Base-by-base conservation (phyloP, 2,329 filamentous ascomycete genomes). In the Alternaria arbusti region DNA sequence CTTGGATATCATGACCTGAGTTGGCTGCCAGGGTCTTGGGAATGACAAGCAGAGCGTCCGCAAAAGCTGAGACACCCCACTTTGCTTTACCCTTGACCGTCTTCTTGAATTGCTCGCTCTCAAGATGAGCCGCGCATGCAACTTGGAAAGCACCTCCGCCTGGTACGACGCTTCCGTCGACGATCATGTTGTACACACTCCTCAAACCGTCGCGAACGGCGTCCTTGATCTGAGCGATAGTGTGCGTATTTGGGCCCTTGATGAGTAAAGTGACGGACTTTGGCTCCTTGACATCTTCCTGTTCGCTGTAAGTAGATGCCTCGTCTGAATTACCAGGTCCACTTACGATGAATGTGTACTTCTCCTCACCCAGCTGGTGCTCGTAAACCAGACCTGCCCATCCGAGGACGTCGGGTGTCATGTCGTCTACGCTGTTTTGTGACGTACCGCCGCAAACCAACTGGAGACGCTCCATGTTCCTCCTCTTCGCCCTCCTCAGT, bases 111-210 rank as follows among this genome's bases (percentile, higher is more conserved):
- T 87, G 88, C 75, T 97, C 93, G 69, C 93, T 94, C 79, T 91
- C 91, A 66, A 99, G 86, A 81, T 97, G 94, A 50, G 90, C 87
- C 23, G 94, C 93, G 73, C 93, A 97, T 30, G 96, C 94, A 49
- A 99, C 90, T 82, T 99, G 96, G 89, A 97, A 99, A 54, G 96
- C 93, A 74, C 96, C 96, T 61, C 90, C 96, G 62, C 96, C 96
- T 2, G 96, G 96, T 25, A 99, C 93, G 20, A 99, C 96, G 71
- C 92, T 95, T 82, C 91, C 89, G 80, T 99, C 96, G n/a, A 98
- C 95, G 80, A 99, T 98, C 86, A 97, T 97, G 86, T 99, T 99
- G 88, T 97, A 98, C 54, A 98, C 96, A 79, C 93, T 97, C 77
- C 96, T 89, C 71, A 99, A 87, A 66, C 96, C 96, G 79, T 99